Conservation (phyloP, 1,284 basidiomycete genomes). For the Trichosporon faecale region DNA sequence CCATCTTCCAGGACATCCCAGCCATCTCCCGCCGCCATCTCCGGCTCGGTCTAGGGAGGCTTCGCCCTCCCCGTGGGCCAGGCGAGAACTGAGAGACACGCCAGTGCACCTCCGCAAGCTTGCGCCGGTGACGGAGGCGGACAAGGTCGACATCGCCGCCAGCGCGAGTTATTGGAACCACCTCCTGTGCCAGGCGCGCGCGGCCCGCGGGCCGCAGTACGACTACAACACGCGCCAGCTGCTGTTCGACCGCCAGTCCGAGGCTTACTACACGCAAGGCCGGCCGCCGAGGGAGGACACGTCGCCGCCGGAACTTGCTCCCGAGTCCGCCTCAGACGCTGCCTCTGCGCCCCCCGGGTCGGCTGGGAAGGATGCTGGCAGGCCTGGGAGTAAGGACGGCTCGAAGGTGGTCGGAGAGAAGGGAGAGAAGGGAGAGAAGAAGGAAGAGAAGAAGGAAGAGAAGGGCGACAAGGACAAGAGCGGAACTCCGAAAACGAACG, state of each 20-base stretch:
- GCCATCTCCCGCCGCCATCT: not conserved
- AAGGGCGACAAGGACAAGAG: not conserved
- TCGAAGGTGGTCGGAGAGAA: no score
- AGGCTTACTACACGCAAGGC: constrained; percentile 44
- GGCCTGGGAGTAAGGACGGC: not conserved
- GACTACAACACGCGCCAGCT: constrained; percentile 49
- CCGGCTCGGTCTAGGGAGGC: not conserved
- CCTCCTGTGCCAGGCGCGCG: constrained; percentile 47
- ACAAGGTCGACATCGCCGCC: constrained; percentile 16
- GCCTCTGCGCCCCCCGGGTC: no score
- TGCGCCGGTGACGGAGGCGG: constrained; percentile 8
- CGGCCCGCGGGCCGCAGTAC: constrained; percentile 49
- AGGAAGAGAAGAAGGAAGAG: not conserved
- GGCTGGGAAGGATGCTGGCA: no score
- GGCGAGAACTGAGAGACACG: not conserved
- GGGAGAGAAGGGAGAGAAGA: not conserved
- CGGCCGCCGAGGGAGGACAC: constrained; percentile 20
- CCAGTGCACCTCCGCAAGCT: constrained; percentile 11
- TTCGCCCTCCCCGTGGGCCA: not conserved
- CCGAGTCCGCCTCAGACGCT: not conserved
- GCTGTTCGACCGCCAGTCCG: constrained; percentile 39
- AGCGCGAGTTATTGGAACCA: constrained; percentile 38
- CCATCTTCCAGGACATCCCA: not conserved
- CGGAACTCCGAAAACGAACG: not conserved
- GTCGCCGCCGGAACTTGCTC: constrained; percentile 6